Evolutionary conservation across 352 stramenopile species (phyloP).

Genomic region (Phytophthora nicotianae): DNA sequence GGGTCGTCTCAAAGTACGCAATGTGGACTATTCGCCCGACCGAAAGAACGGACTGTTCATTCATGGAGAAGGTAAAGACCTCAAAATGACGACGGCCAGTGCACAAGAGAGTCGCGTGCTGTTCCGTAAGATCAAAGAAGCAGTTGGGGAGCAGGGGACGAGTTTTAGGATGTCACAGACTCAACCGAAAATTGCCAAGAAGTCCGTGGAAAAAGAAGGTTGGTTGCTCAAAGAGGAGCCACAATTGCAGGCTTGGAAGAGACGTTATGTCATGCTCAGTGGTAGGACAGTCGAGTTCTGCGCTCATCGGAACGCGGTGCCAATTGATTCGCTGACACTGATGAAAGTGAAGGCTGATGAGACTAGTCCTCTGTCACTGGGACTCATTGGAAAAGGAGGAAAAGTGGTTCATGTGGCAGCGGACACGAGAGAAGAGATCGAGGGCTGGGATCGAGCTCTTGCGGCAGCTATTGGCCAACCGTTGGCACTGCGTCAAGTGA

Average conservation of each 20-base stretch:
- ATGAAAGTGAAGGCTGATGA: slow-evolving; percentile 30
- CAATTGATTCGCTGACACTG: slow-evolving; percentile 35
- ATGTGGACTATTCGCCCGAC: slow-evolving; percentile 57
- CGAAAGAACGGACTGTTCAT: slow-evolving; percentile 62
- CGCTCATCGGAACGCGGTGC: slow-evolving; percentile 31
- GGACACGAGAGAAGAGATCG: slow-evolving; percentile 39
- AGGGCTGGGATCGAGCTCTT: slow-evolving; percentile 34
- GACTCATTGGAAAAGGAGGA: slow-evolving; percentile 16
- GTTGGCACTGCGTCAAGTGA: slow-evolving; percentile 17
- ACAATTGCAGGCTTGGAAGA: slow-evolving; percentile 49
- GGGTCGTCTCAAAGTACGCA: slow-evolving; percentile 56
- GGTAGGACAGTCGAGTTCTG: slow-evolving; percentile 64
- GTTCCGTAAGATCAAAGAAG: slow-evolving; percentile 51
- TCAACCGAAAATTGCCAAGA: slow-evolving; percentile 1
- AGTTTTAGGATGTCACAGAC: slow-evolving; percentile 25
- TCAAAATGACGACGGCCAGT: slow-evolving; percentile 68
- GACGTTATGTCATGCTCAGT: slow-evolving; percentile 55
- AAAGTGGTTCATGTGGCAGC: slow-evolving; percentile 24
- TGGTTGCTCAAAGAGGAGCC: slow-evolving; percentile 52
- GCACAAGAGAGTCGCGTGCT: slow-evolving; percentile 60
- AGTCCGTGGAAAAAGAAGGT: slow-evolving; percentile 33
- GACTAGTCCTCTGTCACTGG: slow-evolving; percentile 28
- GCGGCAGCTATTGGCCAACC: slow-evolving; percentile 28
- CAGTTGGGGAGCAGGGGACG: slow-evolving; percentile 37
- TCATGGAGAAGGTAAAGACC: slow-evolving; percentile 55